A percentile compares a stretch with the other conserved stretches of the same genome.
phyloP scores from a whole-genome alignment of 306 rosid species.

The Cicer cuneatum region DNA sequence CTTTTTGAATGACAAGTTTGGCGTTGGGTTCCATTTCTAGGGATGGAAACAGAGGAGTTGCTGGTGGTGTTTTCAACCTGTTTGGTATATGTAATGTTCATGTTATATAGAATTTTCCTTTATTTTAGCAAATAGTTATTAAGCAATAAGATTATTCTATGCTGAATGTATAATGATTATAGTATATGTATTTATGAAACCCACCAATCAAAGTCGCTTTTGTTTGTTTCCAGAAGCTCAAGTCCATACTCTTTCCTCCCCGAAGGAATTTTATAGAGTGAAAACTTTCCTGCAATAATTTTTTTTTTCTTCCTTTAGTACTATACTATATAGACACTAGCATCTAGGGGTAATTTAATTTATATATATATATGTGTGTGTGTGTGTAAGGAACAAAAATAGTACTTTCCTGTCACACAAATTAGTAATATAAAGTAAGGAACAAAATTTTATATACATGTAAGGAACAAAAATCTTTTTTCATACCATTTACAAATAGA shows the following conservation, averaged over 20 bases:
- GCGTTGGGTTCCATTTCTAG: conserved; percentile 81
- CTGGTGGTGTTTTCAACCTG: conserved; percentile 94
- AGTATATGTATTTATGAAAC: neutral
- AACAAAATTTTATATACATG: no score
- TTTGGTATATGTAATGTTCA: neutral
- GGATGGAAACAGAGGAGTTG: conserved; percentile 90
- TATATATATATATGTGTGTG: no score
- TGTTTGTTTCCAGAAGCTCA: conserved; percentile 61
- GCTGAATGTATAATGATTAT: neutral
- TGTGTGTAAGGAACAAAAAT: no score
- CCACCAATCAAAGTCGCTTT: conserved; percentile 82
- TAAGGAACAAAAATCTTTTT: neutral
- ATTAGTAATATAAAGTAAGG: no score
- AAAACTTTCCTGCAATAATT: conserved; percentile 53
- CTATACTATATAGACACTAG: neutral
- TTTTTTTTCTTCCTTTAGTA: neutral
- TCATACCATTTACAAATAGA: no score
- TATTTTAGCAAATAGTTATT: conserved; percentile 16
- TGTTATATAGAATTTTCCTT: conserved; percentile 14
- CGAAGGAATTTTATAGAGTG: conserved; percentile 64
- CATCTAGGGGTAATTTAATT: neutral
- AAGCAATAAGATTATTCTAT: neutral
- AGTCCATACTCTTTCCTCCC: conserved; percentile 60
- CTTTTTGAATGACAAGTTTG: conserved; percentile 57
- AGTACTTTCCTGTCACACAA: no score